phyloP scores from a whole-genome alignment of 108 stramenopile genomes.

The Cyclotella kingstonii region DNA sequence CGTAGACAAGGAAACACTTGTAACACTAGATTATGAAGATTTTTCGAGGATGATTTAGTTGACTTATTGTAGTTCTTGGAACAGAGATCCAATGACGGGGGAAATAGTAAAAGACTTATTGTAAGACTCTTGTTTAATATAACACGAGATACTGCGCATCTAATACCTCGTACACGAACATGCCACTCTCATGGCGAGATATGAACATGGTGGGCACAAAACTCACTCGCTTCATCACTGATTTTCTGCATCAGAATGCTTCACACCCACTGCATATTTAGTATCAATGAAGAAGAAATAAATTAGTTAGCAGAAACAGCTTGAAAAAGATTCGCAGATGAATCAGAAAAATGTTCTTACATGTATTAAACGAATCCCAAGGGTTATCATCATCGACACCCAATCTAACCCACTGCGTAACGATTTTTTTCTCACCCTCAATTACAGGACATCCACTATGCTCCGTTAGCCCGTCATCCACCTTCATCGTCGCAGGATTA shows the following conservation, averaged over 20 bases:
- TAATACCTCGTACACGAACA: no score
- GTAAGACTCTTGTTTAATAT: no score
- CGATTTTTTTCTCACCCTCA: constrained; percentile 92
- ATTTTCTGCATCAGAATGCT: constrained; percentile 31
- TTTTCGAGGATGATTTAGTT: constrained; percentile 42
- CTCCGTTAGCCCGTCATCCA: constrained; percentile 76
- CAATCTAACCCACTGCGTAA: constrained; percentile 94
- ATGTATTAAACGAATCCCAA: constrained; percentile 66
- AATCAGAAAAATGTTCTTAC: neutral
- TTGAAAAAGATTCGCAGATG: neutral
- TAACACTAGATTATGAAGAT: constrained; percentile 55
- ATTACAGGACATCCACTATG: constrained; percentile 91
- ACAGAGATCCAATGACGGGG: no score
- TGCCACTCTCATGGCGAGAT: no score
- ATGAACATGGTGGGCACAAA: no score
- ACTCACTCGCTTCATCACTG: neutral
- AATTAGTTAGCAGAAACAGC: neutral
- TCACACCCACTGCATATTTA: constrained; percentile 45
- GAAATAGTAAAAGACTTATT: no score
- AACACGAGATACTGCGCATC: no score
- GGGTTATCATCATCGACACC: constrained; percentile 86
- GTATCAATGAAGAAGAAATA: neutral
- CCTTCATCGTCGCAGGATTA: constrained; percentile 60
- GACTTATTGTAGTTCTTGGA: no score
- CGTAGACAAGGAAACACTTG: constrained; percentile 42